These are phyloP conservation scores for Lithohypha guttulata DNA, from an alignment of 2,329 filamentous ascomycete genomes.

Conservation along the genomic window DNA sequence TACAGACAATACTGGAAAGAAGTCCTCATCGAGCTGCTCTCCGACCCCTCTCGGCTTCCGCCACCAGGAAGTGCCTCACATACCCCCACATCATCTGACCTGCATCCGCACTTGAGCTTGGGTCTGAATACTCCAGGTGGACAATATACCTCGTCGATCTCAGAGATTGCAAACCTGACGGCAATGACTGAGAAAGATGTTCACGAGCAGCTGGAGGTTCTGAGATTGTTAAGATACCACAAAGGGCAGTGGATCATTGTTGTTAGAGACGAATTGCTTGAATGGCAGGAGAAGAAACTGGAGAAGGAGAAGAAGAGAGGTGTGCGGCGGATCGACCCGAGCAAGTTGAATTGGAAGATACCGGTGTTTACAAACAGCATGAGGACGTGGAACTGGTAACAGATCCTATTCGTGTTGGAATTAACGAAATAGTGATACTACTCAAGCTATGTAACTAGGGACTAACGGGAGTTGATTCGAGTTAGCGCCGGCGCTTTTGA, in stretches of 20 bases:
- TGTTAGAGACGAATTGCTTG: conserved; percentile 70
- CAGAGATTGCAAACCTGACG: conserved; percentile 64
- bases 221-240: conserved; percentile 92
- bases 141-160: conserved; percentile 56
- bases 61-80: conserved; percentile 16
- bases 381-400: conserved; percentile 88
- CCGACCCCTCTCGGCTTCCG: conserved; percentile 53
- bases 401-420: no score
- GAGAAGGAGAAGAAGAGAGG: conserved; percentile 73
- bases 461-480: no score
- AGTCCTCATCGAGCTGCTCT: conserved; percentile 76
- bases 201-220: conserved; percentile 81
- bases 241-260: conserved; percentile 97
- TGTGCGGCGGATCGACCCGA: conserved; percentile 57
- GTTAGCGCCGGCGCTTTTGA: no score
- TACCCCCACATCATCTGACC: conserved; percentile 18
- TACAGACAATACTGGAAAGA: conserved; percentile 98
- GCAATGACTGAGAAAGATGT: conserved; percentile 98
- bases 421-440: no score
- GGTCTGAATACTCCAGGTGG: conserved; percentile 8
- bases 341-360: conserved; percentile 83
- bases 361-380: conserved; percentile 84
- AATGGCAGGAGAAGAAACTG: conserved; percentile 56
- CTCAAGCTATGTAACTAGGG: no score
- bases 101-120: conserved; percentile 17